A percentile compares a stretch with the other conserved stretches of the same genome.
phyloP scores from a whole-genome alignment of 768 basidiomycete genomes.

The Suillus bovinus region DNA sequence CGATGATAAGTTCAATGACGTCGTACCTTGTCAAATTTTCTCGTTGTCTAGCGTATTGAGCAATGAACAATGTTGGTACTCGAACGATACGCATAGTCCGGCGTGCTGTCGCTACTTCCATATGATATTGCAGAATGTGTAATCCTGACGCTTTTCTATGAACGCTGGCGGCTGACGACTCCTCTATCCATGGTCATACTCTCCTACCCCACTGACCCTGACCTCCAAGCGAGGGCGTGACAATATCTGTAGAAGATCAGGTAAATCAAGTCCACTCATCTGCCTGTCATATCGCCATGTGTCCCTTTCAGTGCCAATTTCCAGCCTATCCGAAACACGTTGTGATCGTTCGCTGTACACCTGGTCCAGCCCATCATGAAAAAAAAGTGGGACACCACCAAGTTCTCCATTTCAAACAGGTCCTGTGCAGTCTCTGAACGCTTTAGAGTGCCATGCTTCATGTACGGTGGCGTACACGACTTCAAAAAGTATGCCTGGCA shows the following conservation, averaged over 20 bases:
- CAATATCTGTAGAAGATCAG: neutral
- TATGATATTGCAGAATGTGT: neutral
- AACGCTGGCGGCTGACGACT: no score
- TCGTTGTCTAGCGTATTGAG: neutral
- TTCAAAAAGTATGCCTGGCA: neutral
- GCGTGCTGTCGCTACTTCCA: neutral
- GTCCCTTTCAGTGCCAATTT: no score
- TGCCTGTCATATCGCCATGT: no score
- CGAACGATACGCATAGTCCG: neutral
- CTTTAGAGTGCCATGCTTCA: neutral
- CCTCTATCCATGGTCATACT: neutral
- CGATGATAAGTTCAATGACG: neutral
- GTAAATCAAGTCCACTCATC: neutral
- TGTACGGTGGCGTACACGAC: neutral
- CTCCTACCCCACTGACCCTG: neutral
- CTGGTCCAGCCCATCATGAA: no score
- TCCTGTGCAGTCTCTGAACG: neutral
- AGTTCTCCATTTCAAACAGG: no score
- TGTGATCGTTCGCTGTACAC: no score
- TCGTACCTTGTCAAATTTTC: neutral
- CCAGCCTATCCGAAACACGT: no score
- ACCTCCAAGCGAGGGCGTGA: neutral
- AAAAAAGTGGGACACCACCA: no score
- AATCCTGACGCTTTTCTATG: no score
- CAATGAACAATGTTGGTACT: neutral